Conservation (phyloP, 148 eudicot species). For the Vaccinium myrtillus region DNA sequence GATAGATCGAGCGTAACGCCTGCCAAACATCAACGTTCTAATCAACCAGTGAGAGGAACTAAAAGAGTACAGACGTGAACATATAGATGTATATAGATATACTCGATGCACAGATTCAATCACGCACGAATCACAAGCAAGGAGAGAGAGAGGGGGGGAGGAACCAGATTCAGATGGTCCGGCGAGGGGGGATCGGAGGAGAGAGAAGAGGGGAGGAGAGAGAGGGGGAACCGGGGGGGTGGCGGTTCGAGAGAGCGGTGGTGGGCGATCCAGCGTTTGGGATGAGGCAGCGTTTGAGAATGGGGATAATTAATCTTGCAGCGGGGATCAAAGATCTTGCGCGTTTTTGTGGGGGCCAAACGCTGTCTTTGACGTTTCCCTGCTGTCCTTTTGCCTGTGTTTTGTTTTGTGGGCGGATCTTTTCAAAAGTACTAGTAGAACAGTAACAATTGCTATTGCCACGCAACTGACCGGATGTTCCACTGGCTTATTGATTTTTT, state of each 20-base stretch:
- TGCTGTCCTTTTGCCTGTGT: background rate
- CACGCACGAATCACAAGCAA: background rate
- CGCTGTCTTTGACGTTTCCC: background rate
- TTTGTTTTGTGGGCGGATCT: background rate
- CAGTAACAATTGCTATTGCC: no score
- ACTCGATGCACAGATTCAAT: background rate
- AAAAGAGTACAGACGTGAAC: background rate
- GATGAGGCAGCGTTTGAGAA: no score
- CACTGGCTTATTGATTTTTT: no score
- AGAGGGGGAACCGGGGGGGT: conserved; percentile 6
- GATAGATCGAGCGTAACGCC: conserved; percentile 1
- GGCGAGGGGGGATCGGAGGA: conserved; percentile 5
- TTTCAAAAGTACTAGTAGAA: background rate
- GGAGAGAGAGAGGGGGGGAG: conserved; percentile 8
- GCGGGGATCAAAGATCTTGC: background rate
- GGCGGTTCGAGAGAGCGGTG: conserved; percentile 12
- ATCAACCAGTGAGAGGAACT: background rate
- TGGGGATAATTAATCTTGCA: no score
- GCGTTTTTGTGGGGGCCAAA: no score
- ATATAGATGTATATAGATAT: background rate
- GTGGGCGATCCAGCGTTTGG: conserved; percentile 18
- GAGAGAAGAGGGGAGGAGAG: conserved; percentile 5
- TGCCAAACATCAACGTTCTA: background rate
- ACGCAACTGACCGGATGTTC: no score
- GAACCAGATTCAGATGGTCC: conserved; percentile 10